A percentile compares a stretch with the other conserved stretches of the same genome.
These are phyloP conservation scores for Erodium moschatum DNA, from an alignment of 441 rosid genomes.

Conservation along the genomic window DNA sequence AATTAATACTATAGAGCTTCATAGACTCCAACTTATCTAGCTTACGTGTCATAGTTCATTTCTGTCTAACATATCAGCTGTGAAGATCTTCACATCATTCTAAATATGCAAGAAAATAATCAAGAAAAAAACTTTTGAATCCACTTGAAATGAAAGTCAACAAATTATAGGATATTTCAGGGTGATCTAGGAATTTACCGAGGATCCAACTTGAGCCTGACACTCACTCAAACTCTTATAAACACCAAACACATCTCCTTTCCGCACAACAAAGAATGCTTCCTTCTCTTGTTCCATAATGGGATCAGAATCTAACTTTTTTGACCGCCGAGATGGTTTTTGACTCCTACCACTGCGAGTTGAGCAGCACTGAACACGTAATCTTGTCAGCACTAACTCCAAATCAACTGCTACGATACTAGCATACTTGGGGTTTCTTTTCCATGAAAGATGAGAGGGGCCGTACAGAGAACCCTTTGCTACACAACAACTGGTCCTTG, in stretches of 20 bases:
- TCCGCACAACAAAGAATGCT: slow-evolving; percentile 70
- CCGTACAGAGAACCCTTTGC: slow-evolving; percentile 25
- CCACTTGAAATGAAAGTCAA: not conserved
- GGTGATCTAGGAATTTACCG: slow-evolving; percentile 34
- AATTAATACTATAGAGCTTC: not conserved
- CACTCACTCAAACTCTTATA: slow-evolving; percentile 58
- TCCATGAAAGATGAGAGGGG: slow-evolving; percentile 27
- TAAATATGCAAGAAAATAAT: not conserved
- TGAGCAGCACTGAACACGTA: slow-evolving; percentile 43
- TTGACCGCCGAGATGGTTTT: slow-evolving; percentile 22
- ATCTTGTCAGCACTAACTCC: slow-evolving; percentile 23
- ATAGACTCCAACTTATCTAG: not conserved
- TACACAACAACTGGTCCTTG: slow-evolving; percentile 33
- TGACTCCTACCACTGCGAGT: slow-evolving; percentile 28
- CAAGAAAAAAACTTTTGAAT: not conserved
- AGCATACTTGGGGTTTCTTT: slow-evolving; percentile 23
- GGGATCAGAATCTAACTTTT: slow-evolving; percentile 23
- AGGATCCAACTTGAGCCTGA: slow-evolving; percentile 74
- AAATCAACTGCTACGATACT: slow-evolving; percentile 24
- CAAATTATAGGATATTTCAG: not conserved
- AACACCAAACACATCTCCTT: slow-evolving; percentile 73
- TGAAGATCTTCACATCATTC: not conserved
- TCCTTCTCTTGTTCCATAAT: slow-evolving; percentile 44
- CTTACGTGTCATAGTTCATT: not conserved
- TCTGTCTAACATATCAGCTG: no score